phyloP scores from a whole-genome alignment of 164 flowering plant species.

The Taxillus chinensis region DNA sequence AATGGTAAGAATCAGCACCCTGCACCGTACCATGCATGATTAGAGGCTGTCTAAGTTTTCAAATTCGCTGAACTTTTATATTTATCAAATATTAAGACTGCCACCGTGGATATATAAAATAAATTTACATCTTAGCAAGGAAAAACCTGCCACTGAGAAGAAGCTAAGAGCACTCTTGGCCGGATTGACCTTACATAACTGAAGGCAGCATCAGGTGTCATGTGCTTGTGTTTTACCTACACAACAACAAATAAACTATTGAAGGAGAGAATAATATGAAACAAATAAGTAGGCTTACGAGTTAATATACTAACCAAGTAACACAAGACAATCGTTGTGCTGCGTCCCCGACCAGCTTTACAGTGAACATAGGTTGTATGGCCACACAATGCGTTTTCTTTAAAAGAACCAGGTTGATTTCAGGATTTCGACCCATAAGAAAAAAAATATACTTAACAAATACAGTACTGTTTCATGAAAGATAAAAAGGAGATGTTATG shows the following conservation, averaged over 20 bases:
- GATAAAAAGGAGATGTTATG: too few species aligned
- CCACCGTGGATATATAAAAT: too few species aligned
- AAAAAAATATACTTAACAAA: too few species aligned
- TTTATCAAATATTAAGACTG: too few species aligned
- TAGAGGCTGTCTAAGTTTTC: too few species aligned
- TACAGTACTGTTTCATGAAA: too few species aligned
- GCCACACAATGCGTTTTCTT: constrained; percentile 43
- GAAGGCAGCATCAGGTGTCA: constrained; percentile 71
- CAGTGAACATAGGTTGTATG: constrained; percentile 84
- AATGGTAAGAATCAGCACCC: too few species aligned
- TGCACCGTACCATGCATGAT: too few species aligned
- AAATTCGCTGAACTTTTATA: too few species aligned
- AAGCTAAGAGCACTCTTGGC: constrained; percentile 78
- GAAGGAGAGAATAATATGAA: background rate
- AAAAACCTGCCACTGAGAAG: constrained; percentile 78
- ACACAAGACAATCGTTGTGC: constrained; percentile 86
- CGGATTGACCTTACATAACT: constrained; percentile 57
- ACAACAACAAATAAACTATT: background rate
- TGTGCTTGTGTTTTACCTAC: constrained; percentile 69
- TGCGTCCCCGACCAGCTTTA: constrained; percentile 93
- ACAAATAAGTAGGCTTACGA: too few species aligned
- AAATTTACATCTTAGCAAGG: too few species aligned
- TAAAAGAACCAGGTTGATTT: background rate
- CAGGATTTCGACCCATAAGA: too few species aligned
- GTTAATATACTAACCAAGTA: constrained; percentile 49